Conservation (phyloP, 2,329 filamentous ascomycete species). For the Ophiosphaerella narmari region DNA sequence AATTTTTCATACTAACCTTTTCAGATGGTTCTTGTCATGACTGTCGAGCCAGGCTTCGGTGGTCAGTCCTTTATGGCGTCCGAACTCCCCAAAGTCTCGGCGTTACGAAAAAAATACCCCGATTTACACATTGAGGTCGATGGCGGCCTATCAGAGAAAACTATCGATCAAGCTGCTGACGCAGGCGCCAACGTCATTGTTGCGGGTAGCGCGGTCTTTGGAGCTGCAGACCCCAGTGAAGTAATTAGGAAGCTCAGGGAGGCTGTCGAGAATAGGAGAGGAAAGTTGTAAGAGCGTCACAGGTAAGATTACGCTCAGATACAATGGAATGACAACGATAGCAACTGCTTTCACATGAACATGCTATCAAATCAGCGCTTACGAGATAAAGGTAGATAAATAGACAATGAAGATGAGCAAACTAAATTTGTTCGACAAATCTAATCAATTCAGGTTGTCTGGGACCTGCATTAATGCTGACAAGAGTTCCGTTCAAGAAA, state of each 20-base stretch:
- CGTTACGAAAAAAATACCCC: slow-evolving; percentile 81
- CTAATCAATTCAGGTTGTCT: too few species aligned
- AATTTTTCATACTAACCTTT: slow-evolving; percentile 11
- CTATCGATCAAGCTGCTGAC: slow-evolving; percentile 91
- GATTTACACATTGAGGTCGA: slow-evolving; percentile 97
- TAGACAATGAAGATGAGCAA: not conserved
- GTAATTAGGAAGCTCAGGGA: slow-evolving; percentile 83
- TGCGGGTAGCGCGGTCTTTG: slow-evolving; percentile 93
- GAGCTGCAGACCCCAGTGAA: slow-evolving; percentile 82
- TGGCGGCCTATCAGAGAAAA: slow-evolving; percentile 83
- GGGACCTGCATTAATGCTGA: too few species aligned
- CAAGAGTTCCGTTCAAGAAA: not conserved
- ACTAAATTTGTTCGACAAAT: too few species aligned
- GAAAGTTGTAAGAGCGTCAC: slow-evolving; percentile 32
- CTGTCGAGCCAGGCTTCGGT: slow-evolving; percentile 94
- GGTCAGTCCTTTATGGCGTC: slow-evolving; percentile 98
- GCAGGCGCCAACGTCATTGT: slow-evolving; percentile 98
- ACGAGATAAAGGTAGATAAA: slow-evolving; percentile 4
- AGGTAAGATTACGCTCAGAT: not conserved
- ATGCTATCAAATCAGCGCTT: not conserved
- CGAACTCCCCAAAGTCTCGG: slow-evolving; percentile 90
- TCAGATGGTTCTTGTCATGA: slow-evolving; percentile 99
- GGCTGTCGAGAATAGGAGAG: slow-evolving; percentile 69
- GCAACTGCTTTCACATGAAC: not conserved
- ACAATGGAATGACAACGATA: not conserved